These are phyloP conservation scores for Phtheirospermum japonicum DNA, from an alignment of 257 asterid species.

Conservation along the genomic window DNA sequence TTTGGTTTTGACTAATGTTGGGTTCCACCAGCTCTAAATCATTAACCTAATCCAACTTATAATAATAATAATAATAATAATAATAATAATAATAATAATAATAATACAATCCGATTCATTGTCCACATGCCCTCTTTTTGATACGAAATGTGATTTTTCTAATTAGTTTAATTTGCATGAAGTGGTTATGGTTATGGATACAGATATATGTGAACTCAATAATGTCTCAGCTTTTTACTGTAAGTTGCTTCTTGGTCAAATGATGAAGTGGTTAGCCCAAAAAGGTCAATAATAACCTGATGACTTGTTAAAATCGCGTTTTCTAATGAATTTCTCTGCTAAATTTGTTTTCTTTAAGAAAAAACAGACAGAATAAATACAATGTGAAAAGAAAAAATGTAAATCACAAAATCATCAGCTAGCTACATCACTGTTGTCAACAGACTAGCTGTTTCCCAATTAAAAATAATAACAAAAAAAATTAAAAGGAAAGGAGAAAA, in stretches of 20 bases:
- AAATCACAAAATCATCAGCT: too few relatives aligned
- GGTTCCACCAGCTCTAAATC: slow-evolving; percentile 30
- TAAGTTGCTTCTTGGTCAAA: too few relatives aligned
- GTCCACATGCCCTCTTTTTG: slow-evolving; percentile 24
- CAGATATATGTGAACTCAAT: slow-evolving; percentile 2
- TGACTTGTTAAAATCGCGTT: not conserved
- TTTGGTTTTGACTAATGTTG: slow-evolving; percentile 47
- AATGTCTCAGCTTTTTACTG: too few relatives aligned
- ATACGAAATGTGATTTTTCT: slow-evolving; percentile 20
- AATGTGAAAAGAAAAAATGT: too few relatives aligned
- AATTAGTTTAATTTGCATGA: slow-evolving; percentile 1
- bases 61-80: not conserved
- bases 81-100: not conserved
- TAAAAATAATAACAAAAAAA: too few relatives aligned
- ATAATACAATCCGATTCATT: not conserved
- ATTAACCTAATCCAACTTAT: slow-evolving; percentile 51
- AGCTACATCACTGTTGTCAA: too few relatives aligned
- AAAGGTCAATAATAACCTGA: slow-evolving; percentile 8
- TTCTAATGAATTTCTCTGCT: too few relatives aligned
- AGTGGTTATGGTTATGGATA: slow-evolving; percentile 36
- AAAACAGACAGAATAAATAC: too few relatives aligned
- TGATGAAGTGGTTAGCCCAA: slow-evolving; percentile 30
- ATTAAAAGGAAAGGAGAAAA: too few relatives aligned
- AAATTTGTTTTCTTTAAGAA: too few relatives aligned
- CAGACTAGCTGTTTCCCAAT: too few relatives aligned